Conservation (phyloP, 2,329 filamentous ascomycete genomes). For the Diaporthe destruens region DNA sequence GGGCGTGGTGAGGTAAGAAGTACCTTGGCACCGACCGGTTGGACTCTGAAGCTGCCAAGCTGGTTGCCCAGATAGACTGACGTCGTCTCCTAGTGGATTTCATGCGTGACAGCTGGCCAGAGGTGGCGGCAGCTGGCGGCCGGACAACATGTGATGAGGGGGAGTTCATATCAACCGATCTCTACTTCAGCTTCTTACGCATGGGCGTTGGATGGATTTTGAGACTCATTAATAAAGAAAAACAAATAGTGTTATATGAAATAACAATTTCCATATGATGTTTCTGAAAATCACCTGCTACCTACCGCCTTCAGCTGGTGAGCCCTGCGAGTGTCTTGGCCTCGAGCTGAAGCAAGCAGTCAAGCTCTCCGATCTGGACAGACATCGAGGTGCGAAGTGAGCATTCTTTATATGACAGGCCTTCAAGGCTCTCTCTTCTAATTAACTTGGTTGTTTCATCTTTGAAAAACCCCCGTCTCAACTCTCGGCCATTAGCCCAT, state of each 20-base stretch:
- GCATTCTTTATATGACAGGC: constrained; percentile 9
- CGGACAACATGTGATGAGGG: background rate
- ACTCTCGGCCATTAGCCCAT: background rate
- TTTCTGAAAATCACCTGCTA: too few species aligned
- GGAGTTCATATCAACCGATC: background rate
- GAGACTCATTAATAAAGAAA: background rate
- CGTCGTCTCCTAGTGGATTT: background rate
- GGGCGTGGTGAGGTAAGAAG: background rate
- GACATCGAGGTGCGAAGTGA: background rate
- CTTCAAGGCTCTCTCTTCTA: constrained; percentile 23
- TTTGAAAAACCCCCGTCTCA: background rate
- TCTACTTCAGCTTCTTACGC: background rate
- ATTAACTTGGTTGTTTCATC: background rate
- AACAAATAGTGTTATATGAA: background rate
- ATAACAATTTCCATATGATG: background rate
- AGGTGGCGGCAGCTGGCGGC: background rate
- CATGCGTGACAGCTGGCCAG: background rate
- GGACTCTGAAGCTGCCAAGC: background rate
- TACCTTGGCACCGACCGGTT: constrained; percentile 9
- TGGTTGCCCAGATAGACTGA: constrained; percentile 3
- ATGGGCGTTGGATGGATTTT: background rate
- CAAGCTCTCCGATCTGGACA: background rate
- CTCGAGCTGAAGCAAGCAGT: background rate
- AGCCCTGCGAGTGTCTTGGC: background rate
- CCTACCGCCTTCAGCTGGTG: background rate